Percentiles rank a stretch among this genome's conserved stretches.
Conservation (phyloP, 805 yeast genomes). For the Saccharomycopsis babjevae region DNA sequence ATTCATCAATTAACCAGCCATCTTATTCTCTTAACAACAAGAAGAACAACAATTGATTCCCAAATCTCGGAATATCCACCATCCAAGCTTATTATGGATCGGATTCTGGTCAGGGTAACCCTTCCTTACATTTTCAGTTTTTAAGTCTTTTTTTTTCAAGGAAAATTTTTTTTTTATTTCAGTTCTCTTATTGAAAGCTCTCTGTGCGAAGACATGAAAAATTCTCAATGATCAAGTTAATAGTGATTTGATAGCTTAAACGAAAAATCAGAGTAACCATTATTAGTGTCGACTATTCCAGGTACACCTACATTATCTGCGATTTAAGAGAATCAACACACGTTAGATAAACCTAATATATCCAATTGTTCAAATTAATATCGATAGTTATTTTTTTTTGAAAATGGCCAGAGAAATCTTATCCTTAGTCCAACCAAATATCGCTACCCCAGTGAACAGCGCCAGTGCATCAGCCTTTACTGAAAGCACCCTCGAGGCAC, state of each 20-base stretch:
- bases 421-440: conserved; percentile 36
- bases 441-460: conserved; percentile 24
- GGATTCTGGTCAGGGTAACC: too few relatives aligned
- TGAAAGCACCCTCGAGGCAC: conserved; percentile 39
- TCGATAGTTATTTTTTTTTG: too few relatives aligned
- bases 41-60: too few relatives aligned
- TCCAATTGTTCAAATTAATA: too few relatives aligned
- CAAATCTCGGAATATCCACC: too few relatives aligned
- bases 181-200: too few relatives aligned
- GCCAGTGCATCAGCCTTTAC: conserved; percentile 26
- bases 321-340: background rate
- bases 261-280: too few relatives aligned
- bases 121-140: background rate
- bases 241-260: background rate
- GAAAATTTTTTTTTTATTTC: background rate
- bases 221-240: background rate
- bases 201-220: background rate
- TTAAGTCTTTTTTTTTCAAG: background rate
- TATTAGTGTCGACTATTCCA: too few relatives aligned
- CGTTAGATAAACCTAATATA: background rate
- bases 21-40: too few relatives aligned
- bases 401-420: conserved; percentile 15
- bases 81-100: too few relatives aligned
- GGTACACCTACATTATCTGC: too few relatives aligned
- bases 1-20: too few relatives aligned